These are phyloP conservation scores for Scytalidium sp. DNA, from an alignment of 2,329 filamentous ascomycete genomes.

Conservation along the genomic window DNA sequence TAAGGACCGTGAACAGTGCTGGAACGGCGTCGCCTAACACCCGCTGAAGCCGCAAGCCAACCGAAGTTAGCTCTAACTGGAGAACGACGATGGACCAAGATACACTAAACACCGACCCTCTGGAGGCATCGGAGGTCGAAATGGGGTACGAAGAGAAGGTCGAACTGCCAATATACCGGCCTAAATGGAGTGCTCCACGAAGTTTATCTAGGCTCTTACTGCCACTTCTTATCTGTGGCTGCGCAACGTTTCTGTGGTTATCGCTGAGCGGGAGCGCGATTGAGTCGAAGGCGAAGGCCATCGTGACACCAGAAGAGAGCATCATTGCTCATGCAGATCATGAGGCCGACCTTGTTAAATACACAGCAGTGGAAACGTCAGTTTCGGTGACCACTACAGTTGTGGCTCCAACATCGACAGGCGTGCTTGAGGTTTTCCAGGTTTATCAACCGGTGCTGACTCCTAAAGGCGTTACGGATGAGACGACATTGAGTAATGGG, in stretches of 20 bases:
- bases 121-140: neutral
- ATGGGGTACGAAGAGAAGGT: neutral
- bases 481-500: constrained; percentile 26
- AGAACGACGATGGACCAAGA: neutral
- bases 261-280: neutral
- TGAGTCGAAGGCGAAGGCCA: neutral
- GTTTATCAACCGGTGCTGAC: constrained; percentile 64
- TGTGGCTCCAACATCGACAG: constrained; percentile 16
- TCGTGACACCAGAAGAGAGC: neutral
- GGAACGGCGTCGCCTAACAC: no score
- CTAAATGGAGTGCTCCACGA: neutral
- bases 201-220: neutral
- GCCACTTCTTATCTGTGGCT: neutral
- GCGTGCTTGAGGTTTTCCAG: constrained; percentile 62
- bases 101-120: neutral
- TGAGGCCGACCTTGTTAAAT: constrained; percentile 14
- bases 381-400: constrained; percentile 13
- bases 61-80: no score
- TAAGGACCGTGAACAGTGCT: no score
- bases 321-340: neutral
- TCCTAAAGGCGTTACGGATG: constrained; percentile 38
- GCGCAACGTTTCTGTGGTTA: neutral
- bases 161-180: neutral
- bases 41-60: no score
- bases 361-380: constrained; percentile 11